phyloP scores from a whole-genome alignment of 257 asterid species.

The Nicotiana tabacum region DNA sequence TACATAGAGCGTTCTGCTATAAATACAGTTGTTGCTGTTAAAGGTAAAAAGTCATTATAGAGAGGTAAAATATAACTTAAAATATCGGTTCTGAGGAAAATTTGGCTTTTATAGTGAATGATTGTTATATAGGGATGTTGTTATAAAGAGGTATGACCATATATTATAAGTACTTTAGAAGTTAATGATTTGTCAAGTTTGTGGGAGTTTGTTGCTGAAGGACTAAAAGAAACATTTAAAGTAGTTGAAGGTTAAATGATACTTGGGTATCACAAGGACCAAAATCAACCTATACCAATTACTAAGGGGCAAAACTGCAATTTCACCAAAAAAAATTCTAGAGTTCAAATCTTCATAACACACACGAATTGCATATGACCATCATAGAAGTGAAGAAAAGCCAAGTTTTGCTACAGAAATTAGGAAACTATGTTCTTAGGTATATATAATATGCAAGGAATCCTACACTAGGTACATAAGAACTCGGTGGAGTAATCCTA shows the following conservation, averaged over 20 bases:
- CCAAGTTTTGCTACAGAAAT: background rate
- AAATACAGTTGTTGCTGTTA: no score
- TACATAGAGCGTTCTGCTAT: no score
- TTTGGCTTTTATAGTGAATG: no score
- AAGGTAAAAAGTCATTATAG: no score
- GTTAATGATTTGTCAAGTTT: background rate
- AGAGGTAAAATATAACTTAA: no score
- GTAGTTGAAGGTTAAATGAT: background rate
- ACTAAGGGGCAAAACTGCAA: background rate
- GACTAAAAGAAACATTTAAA: background rate
- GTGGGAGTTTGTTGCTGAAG: background rate
- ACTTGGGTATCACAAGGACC: background rate
- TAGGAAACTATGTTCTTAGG: background rate
- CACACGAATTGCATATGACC: background rate
- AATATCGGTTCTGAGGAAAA: no score
- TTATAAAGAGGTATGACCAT: no score
- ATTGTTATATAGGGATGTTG: no score
- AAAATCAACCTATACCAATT: background rate
- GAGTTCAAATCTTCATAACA: background rate
- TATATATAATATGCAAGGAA: background rate
- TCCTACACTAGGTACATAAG: background rate
- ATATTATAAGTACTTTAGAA: no score
- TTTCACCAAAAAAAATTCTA: background rate
- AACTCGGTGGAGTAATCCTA: background rate
- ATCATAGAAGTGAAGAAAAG: background rate